Percentiles rank a stretch among this genome's conserved stretches.
phyloP scores from a whole-genome alignment of 2,329 filamentous ascomycete species.

The Xylariomycetidae sp. region DNA sequence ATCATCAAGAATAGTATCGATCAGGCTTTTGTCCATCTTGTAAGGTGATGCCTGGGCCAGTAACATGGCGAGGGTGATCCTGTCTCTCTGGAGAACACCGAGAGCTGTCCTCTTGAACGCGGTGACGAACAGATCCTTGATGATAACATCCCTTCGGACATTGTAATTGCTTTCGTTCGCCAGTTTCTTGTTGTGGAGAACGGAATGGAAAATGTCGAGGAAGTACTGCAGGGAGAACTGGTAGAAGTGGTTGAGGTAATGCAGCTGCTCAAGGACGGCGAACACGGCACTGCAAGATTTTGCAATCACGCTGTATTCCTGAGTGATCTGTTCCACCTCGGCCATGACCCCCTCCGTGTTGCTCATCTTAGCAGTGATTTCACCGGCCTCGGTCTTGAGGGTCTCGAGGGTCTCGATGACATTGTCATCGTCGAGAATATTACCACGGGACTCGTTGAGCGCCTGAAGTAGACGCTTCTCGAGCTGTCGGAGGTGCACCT shows the following conservation, averaged over 20 bases:
- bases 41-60: constrained; percentile 95
- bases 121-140: constrained; percentile 85
- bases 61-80: constrained; percentile 89
- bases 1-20: constrained; percentile 81
- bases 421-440: constrained; percentile 96
- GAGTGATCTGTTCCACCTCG: constrained; percentile 93
- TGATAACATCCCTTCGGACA: constrained; percentile 79
- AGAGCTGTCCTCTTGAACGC: constrained; percentile 92
- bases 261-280: constrained; percentile 91
- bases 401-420: constrained; percentile 98
- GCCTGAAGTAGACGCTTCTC: constrained; percentile 93
- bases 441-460: constrained; percentile 93
- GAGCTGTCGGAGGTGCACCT: constrained; percentile 90
- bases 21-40: constrained; percentile 84
- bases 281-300: constrained; percentile 96
- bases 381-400: constrained; percentile 93
- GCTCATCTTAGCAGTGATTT: constrained; percentile 93
- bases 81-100: constrained; percentile 87
- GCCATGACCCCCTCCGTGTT: constrained; percentile 98
- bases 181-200: constrained; percentile 77
- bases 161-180: constrained; percentile 69
- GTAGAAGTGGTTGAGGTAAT: constrained; percentile 98
- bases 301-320: constrained; percentile 90
- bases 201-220: constrained; percentile 92
- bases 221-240: constrained; percentile 99